Evolutionary conservation across 2,329 filamentous ascomycete species (phyloP).

Genomic region (Podosphaera leucotricha): DNA sequence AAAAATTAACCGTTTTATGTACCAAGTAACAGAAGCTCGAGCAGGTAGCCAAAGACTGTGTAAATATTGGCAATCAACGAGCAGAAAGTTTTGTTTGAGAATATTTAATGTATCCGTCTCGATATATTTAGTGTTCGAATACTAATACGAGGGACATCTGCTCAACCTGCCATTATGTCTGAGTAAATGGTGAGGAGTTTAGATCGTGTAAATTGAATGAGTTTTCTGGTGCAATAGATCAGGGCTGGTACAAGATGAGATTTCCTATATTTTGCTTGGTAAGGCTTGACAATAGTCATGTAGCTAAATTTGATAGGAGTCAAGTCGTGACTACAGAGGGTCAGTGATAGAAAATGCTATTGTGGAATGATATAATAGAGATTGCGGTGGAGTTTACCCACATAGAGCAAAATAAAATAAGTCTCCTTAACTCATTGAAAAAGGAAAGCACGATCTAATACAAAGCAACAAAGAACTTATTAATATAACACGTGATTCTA

Average conservation of each 20-base stretch:
- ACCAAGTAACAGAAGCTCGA: neutral
- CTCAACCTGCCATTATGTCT: neutral
- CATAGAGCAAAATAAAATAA: neutral
- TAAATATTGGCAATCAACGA: neutral
- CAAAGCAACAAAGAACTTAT: neutral
- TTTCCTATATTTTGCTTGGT: neutral
- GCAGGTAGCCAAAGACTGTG: neutral
- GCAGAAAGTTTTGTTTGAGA: neutral
- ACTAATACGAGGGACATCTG: neutral
- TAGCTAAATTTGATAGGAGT: neutral
- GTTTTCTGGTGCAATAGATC: neutral
- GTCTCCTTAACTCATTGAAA: neutral
- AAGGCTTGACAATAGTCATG: neutral
- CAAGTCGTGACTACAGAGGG: too few species aligned
- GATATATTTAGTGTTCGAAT: neutral
- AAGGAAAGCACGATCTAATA: too few species aligned
- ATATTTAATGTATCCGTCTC: neutral
- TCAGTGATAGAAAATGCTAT: neutral
- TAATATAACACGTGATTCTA: neutral
- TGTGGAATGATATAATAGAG: neutral
- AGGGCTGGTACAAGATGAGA: neutral
- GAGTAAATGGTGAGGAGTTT: neutral
- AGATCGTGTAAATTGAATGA: neutral
- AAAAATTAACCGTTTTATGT: neutral
- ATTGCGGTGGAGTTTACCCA: neutral